Conservation (phyloP, 73 alveolate genomes). For the Paramecium caudatum region DNA sequence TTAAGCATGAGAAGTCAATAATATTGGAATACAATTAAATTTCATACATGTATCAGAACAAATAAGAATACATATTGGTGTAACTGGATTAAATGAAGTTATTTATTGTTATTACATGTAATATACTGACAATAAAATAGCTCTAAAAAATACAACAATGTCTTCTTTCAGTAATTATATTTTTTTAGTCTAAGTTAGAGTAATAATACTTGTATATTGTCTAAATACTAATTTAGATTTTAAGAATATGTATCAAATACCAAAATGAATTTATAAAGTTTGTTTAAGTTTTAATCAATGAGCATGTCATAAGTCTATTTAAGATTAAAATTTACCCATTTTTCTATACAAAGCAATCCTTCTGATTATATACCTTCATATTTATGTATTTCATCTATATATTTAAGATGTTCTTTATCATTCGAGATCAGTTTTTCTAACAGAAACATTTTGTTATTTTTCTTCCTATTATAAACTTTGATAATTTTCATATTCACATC, state of each 20-base stretch:
- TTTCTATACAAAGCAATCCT: constrained; percentile 39
- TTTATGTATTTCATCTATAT: constrained; percentile 59
- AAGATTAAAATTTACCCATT: constrained; percentile 14
- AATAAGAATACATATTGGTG: neutral
- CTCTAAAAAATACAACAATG: constrained; percentile 48
- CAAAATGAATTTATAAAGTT: constrained; percentile 1
- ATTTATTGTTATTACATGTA: constrained; percentile 34
- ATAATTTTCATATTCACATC: constrained; percentile 27
- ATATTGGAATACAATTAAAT: constrained; percentile 34
- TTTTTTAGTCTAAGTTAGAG: neutral
- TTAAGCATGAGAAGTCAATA: constrained; percentile 4
- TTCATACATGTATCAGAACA: constrained; percentile 48
- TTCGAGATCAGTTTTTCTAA: constrained; percentile 26
- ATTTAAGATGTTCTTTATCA: constrained; percentile 44
- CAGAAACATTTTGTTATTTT: constrained; percentile 59
- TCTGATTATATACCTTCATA: constrained; percentile 13
- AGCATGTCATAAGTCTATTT: constrained; percentile 50
- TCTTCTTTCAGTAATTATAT: constrained; percentile 21
- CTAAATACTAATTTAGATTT: constrained; percentile 20
- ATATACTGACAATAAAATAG: neutral
- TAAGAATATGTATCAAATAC: constrained; percentile 53
- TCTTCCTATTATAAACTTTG: constrained; percentile 38
- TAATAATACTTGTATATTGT: neutral
- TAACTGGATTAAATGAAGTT: neutral
- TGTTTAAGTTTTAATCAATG: constrained; percentile 43